Base-by-base conservation (phyloP, 2,329 filamentous ascomycete genomes). In the Penicillium rolfsii region DNA sequence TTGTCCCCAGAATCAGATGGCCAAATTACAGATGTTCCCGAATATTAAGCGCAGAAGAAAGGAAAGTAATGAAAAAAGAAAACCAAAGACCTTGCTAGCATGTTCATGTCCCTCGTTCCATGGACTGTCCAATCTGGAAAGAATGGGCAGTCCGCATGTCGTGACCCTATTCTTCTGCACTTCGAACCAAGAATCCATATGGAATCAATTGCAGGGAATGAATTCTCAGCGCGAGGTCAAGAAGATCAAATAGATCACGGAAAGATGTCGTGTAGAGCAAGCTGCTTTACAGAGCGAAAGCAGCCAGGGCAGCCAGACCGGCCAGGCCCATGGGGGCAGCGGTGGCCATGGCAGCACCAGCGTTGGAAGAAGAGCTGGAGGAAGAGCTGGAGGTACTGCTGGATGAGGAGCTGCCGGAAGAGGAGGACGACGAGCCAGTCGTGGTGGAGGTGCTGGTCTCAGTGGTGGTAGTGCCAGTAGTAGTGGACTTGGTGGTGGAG, bases 281-380 rank as follows among this genome's bases (percentile, higher is more conserved):
- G 33, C 41, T 54, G 36, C 57, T 64, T 76, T 76, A 81, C 65
- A 81, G 69, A 57, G 53, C 60, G 63, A 82, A 72, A 65, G 77
- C 76, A 66, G 77, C 76, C 50, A 81, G 68, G 52, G 77, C 71
- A 62, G 74, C 72, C 70, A 78, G 79, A 64, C 78, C 80, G 24
- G 80, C 69, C 54, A 79, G 68, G 41, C 72, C 73, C 59, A 80
- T 68, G 30, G 78, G 74, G 57, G 64, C 77, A 52, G 74, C 75
- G 36, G 76, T 79, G 58, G 72, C 73, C 38, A 76, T 67, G 59
- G 76, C 69, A 59, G 74, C 70, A 64, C 64, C 74, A 45, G 67
- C 71, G n/a, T 69, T 69, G 48, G 71, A 72, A 54, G 70, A 59
- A 8, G 70, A 69, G 58, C 63, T 64, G 45, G 71, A 72, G 55